A percentile compares a stretch with the other conserved stretches of the same genome.
Conservation (phyloP, 177 flowering plant genomes). For the Telopea speciosissima region DNA sequence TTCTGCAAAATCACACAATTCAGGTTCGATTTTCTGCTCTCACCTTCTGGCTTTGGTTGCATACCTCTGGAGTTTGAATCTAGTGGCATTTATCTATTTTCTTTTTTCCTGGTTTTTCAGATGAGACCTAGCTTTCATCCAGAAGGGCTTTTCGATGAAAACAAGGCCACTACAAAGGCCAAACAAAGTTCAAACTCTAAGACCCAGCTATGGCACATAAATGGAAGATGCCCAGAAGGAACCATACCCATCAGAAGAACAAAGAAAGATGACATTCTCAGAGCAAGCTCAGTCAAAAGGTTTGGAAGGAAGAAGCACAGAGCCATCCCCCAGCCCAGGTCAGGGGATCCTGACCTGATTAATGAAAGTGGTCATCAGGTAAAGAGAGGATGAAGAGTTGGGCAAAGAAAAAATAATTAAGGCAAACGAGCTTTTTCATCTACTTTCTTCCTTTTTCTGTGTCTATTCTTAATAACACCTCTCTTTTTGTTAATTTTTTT, state of each 20-base stretch:
- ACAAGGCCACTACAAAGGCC: conserved; percentile 25
- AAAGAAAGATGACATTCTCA: conserved; percentile 22
- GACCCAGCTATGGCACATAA: conserved; percentile 25
- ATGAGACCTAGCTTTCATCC: conserved; percentile 42
- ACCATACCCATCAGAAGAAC: conserved; percentile 34
- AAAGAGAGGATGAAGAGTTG: background rate
- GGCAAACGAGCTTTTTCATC: background rate
- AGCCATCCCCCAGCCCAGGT: conserved; percentile 32
- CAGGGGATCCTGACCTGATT: conserved; percentile 43
- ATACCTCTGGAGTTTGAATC: background rate
- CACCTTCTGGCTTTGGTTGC: background rate
- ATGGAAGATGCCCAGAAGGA: conserved; percentile 27
- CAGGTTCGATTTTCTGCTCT: conserved; percentile 3
- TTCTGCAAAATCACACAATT: conserved; percentile 16
- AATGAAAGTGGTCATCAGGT: conserved; percentile 60
- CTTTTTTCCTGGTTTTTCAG: conserved; percentile 14
- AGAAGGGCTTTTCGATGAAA: conserved; percentile 39
- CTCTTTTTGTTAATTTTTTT: conserved; percentile 1
- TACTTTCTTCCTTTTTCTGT: background rate
- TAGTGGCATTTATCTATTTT: background rate
- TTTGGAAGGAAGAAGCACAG: conserved; percentile 33
- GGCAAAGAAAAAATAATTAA: background rate
- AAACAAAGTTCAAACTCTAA: conserved; percentile 18
- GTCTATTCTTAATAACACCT: background rate
- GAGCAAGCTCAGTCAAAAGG: conserved; percentile 22